Evolutionary conservation across 1,139 yeast genomes (phyloP).

Genomic region (Blastobotrys niveus): DNA sequence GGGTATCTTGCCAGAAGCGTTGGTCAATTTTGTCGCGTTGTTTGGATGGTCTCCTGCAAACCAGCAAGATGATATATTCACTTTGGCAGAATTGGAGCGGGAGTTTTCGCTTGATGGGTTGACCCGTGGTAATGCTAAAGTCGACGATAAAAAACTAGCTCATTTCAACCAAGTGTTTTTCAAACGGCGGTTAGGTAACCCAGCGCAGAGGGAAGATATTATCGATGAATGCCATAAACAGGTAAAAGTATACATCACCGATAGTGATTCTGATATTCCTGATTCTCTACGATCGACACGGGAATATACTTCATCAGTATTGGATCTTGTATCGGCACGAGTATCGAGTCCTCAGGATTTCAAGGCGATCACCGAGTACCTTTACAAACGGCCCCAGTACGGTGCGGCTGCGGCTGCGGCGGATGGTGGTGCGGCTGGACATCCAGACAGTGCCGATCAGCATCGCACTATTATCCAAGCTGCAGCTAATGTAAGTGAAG

Average conservation of each 20-base stretch:
- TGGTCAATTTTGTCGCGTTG: slow-evolving; percentile 78
- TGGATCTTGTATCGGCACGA: slow-evolving; percentile 19
- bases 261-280: slow-evolving; percentile 18
- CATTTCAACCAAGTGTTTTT: slow-evolving; percentile 69
- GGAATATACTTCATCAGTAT: slow-evolving; percentile 21
- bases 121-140: slow-evolving; percentile 92
- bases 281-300: slow-evolving; percentile 1
- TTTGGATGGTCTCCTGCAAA: slow-evolving; percentile 81
- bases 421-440: not conserved
- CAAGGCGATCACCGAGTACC: slow-evolving; percentile 18
- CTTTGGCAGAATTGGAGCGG: slow-evolving; percentile 47
- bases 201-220: slow-evolving; percentile 17
- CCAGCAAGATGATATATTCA: slow-evolving; percentile 50
- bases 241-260: slow-evolving; percentile 8
- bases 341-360: slow-evolving; percentile 23
- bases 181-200: slow-evolving; percentile 27
- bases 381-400: slow-evolving; percentile 19
- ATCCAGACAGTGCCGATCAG: not conserved
- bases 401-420: not conserved
- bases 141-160: slow-evolving; percentile 65
- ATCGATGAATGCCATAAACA: slow-evolving; percentile 17
- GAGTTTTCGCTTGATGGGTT: slow-evolving; percentile 56
- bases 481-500: too few species aligned
- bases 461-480: too few species aligned
- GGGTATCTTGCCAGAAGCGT: slow-evolving; percentile 80